phyloP scores from a whole-genome alignment of 2,329 filamentous ascomycete genomes.

The Diplodia corticola region DNA sequence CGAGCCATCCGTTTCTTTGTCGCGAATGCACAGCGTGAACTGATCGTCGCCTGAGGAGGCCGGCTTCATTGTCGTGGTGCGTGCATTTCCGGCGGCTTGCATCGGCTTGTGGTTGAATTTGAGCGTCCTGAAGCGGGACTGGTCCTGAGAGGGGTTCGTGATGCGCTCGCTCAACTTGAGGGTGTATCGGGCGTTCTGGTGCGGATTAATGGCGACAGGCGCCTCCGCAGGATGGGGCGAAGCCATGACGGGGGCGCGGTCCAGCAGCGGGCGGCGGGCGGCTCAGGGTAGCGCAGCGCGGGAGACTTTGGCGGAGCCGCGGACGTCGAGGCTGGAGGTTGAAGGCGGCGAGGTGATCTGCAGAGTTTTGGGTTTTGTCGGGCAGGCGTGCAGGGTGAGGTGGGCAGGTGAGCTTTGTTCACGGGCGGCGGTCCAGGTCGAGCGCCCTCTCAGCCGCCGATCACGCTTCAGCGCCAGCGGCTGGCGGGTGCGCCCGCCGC shows the following conservation, averaged over 20 bases:
- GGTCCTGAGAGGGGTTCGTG: background rate
- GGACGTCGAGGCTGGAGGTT: background rate
- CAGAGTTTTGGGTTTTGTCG: background rate
- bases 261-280: background rate
- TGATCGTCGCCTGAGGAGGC: conserved; percentile 27
- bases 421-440: background rate
- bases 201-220: conserved; percentile 9
- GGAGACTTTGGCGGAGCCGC: background rate
- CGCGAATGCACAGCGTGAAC: conserved; percentile 33
- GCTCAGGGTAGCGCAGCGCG: background rate
- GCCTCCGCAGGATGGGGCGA: conserved; percentile 10
- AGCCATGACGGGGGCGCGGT: conserved; percentile 9
- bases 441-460: background rate
- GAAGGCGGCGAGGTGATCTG: background rate
- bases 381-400: background rate
- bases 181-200: conserved; percentile 12
- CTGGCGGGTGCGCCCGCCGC: conserved; percentile 4
- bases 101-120: conserved; percentile 47
- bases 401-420: conserved; percentile 9
- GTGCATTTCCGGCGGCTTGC: conserved; percentile 32
- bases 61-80: conserved; percentile 33
- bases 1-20: conserved; percentile 28
- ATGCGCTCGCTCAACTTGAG: conserved; percentile 21
- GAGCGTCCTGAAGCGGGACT: conserved; percentile 8
- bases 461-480: conserved; percentile 17